phyloP scores from a whole-genome alignment of 345 rosid genomes.

The Geranium brycei region DNA sequence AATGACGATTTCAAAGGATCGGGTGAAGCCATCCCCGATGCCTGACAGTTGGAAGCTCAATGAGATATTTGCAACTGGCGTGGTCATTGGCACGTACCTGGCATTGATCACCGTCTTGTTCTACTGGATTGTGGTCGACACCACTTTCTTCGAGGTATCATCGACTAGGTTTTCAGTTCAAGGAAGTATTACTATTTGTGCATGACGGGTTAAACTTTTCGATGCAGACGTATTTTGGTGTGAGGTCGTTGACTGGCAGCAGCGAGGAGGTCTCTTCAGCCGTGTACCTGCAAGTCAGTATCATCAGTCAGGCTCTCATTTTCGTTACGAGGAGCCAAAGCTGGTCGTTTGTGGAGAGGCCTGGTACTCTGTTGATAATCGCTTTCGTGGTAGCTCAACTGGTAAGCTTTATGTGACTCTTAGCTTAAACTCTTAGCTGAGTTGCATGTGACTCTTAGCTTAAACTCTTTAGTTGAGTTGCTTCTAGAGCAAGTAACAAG shows the following conservation, averaged over 20 bases:
- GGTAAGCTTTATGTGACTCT: slow-evolving; percentile 26
- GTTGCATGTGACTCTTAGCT: not conserved
- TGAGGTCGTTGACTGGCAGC: slow-evolving; percentile 33
- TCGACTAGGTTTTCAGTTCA: not conserved
- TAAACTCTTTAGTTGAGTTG: too few relatives aligned
- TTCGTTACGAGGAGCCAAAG: slow-evolving; percentile 87
- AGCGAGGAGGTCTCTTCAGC: slow-evolving; percentile 75
- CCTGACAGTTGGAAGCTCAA: slow-evolving; percentile 94
- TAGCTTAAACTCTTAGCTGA: too few relatives aligned
- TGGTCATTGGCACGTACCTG: slow-evolving; percentile 85
- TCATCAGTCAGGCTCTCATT: slow-evolving; percentile 94
- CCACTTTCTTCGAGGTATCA: slow-evolving; percentile 82
- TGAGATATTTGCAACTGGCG: slow-evolving; percentile 82
- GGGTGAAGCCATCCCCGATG: slow-evolving; percentile 80
- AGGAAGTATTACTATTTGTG: not conserved
- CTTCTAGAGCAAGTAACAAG: too few relatives aligned
- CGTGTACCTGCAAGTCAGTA: slow-evolving; percentile 88
- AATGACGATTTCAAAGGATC: slow-evolving; percentile 81
- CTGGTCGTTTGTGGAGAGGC: slow-evolving; percentile 85
- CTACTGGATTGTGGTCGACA: slow-evolving; percentile 66
- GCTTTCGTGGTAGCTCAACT: slow-evolving; percentile 82
- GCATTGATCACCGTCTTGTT: slow-evolving; percentile 77
- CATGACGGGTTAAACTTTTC: slow-evolving; percentile 1
- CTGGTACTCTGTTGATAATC: slow-evolving; percentile 60
- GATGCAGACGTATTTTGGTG: slow-evolving; percentile 53